Evolutionary conservation across 164 flowering plant genomes (phyloP).

Genomic region (Liriodendron chinense): DNA sequence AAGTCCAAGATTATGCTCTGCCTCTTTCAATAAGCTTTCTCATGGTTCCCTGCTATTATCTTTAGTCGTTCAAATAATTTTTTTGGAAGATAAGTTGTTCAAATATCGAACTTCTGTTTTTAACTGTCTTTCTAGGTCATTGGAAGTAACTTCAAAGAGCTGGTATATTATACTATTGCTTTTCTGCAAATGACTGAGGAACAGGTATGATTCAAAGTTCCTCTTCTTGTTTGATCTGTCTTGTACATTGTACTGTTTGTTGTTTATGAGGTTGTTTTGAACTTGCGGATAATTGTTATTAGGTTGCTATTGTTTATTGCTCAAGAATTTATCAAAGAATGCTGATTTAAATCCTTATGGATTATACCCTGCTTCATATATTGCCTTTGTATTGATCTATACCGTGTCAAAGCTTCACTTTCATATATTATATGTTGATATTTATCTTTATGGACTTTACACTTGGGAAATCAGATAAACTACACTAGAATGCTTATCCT

Average conservation of each 20-base stretch:
- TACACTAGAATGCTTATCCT: too few relatives aligned
- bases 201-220: constrained; percentile 46
- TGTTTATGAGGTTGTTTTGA: not conserved
- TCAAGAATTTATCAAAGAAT: not conserved
- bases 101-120: not conserved
- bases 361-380: too few relatives aligned
- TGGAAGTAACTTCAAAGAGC: constrained; percentile 48
- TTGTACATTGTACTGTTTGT: not conserved
- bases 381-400: too few relatives aligned
- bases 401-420: too few relatives aligned
- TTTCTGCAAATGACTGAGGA: constrained; percentile 91
- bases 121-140: constrained; percentile 46
- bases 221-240: not conserved
- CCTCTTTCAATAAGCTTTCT: not conserved
- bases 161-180: constrained; percentile 76
- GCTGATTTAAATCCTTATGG: not conserved
- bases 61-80: not conserved
- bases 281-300: not conserved
- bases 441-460: too few relatives aligned
- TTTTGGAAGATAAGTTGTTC: not conserved
- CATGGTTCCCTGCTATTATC: not conserved
- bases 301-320: not conserved
- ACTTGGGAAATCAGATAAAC: too few relatives aligned
- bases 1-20: not conserved
- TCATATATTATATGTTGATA: too few relatives aligned